Percentiles rank a stretch among this genome's conserved stretches.
Evolutionary conservation across 192 early-diverging fungal genomes (phyloP).

Genomic region (Coemansia biformis): DNA sequence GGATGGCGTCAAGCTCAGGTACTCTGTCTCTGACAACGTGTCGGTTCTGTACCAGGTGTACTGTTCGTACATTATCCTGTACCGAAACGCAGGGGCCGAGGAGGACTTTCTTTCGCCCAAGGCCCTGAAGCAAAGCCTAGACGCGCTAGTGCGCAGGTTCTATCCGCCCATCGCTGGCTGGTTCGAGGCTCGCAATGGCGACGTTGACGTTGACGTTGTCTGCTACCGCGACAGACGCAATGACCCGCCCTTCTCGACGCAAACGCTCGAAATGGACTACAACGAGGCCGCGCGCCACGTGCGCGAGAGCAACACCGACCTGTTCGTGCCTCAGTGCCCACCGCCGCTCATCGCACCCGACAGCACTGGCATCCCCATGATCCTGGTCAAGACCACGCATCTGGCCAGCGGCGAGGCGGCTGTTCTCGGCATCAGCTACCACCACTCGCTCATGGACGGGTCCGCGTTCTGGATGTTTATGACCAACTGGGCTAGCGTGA

Average conservation of each 20-base stretch:
- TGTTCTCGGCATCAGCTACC: slow-evolving; percentile 36
- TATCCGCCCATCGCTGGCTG: slow-evolving; percentile 41
- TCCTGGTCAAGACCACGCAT: slow-evolving; percentile 36
- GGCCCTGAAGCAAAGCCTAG: slow-evolving; percentile 15
- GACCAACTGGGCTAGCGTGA: slow-evolving; percentile 39
- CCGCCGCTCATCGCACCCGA: slow-evolving; percentile 10
- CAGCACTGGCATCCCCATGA: slow-evolving; percentile 27
- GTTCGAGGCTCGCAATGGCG: slow-evolving; percentile 17
- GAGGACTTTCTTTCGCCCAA: slow-evolving; percentile 17
- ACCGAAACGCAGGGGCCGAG: slow-evolving; percentile 11
- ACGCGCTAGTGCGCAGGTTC: slow-evolving; percentile 26
- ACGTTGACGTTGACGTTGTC: slow-evolving; percentile 40
- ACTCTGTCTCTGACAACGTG: slow-evolving; percentile 29
- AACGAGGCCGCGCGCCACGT: slow-evolving; percentile 11
- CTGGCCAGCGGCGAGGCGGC: slow-evolving; percentile 16
- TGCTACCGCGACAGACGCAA: slow-evolving; percentile 25
- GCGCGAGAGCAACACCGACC: slow-evolving; percentile 19
- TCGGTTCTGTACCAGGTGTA: slow-evolving; percentile 49
- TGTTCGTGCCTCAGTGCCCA: slow-evolving; percentile 27
- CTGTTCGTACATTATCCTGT: slow-evolving; percentile 44
- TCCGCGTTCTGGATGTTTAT: slow-evolving; percentile 44
- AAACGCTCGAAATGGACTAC: slow-evolving; percentile 21
- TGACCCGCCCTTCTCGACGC: slow-evolving; percentile 32
- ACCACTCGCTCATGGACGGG: slow-evolving; percentile 47
- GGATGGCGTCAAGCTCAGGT: slow-evolving; percentile 15